Conservation (phyloP, 192 early-diverging fungal genomes). For the Entomortierella lignicola region DNA sequence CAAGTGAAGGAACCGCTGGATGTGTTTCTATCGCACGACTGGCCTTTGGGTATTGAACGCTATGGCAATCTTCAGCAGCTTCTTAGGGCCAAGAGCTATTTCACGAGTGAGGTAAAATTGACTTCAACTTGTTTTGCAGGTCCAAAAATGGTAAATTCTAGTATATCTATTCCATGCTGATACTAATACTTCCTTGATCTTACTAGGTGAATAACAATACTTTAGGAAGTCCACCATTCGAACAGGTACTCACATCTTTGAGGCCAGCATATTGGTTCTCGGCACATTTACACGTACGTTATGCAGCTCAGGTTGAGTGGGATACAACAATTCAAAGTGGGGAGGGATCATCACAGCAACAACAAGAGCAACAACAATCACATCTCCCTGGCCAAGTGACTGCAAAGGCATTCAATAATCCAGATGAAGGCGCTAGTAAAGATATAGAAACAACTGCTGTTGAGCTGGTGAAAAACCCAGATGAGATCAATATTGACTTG, state of each 20-base stretch:
- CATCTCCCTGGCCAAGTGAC: no score
- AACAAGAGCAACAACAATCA: not conserved
- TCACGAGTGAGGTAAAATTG: conserved; percentile 75
- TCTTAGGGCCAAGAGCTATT: conserved; percentile 77
- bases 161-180: not conserved
- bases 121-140: not conserved
- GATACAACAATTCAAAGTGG: not conserved
- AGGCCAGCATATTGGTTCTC: conserved; percentile 94
- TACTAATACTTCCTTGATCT: not conserved
- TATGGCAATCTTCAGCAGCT: conserved; percentile 78
- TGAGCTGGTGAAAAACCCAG: conserved; percentile 36
- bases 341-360: conserved; percentile 2
- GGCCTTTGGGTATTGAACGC: conserved; percentile 88
- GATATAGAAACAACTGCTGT: conserved; percentile 7
- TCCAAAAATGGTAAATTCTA: not conserved
- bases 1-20: conserved; percentile 84
- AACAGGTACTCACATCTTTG: conserved; percentile 77
- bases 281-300: conserved; percentile 96
- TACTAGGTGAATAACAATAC: conserved; percentile 70
- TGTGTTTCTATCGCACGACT: conserved; percentile 95
- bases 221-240: conserved; percentile 81
- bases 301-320: conserved; percentile 75
- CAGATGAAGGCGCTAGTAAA: conserved; percentile 46
- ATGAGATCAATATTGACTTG: conserved; percentile 55
- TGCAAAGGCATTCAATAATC: conserved; percentile 20